Evolutionary conservation across 2,329 filamentous ascomycete genomes (phyloP), one percentile per base, ranked within the genome.

Genomic region (Aplosporella prunicola): DNA sequence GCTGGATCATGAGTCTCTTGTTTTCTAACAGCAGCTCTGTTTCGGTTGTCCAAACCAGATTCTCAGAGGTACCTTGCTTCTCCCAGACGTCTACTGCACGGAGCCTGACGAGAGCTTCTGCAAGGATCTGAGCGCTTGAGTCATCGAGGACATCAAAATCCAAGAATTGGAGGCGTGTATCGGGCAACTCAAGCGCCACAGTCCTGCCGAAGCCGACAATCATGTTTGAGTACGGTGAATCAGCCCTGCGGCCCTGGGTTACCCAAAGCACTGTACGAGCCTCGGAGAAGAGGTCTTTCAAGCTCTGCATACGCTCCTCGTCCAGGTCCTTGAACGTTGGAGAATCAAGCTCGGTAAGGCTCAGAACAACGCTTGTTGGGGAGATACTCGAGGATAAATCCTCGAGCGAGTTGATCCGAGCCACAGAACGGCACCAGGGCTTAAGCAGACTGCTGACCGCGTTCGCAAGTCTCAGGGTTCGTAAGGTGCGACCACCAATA

Each of bases 161-260:
- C 13, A 55, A 14, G 20, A 44, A 44, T 17, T 51, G 49, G 8
- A 52, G 29, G 2, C 30, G 39, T 1, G 52, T n/a, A 5, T 46
- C 28, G 2, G 40, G 37, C n/a, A 42, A 26, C 33, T 55, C 50
- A 11, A 30, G 18, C 2, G 35, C 23, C 1, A 46, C 35, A 10
- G 41, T 20, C 8, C 52, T 45, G 0, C 44, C 47, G 20, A 52
- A 44, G 7, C 46, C 50, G 10, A 39, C 28, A 1, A 14, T 13
- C 35, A 39, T 32, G 22, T 27, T 39, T 2, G 28, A 20, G 14
- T 13, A 18, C 1, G 35, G 35, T 3, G 11, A n/a, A 2, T 20
- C 20, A 10, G 24, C 37, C n/a, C 32, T 11, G 10, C 34, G 39
- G 16, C 33, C 24, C 9, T 4, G 13, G 9, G 31, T 40, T 5